phyloP scores from a whole-genome alignment of 2,329 filamentous ascomycete species.

The Erysiphe pulchra region DNA sequence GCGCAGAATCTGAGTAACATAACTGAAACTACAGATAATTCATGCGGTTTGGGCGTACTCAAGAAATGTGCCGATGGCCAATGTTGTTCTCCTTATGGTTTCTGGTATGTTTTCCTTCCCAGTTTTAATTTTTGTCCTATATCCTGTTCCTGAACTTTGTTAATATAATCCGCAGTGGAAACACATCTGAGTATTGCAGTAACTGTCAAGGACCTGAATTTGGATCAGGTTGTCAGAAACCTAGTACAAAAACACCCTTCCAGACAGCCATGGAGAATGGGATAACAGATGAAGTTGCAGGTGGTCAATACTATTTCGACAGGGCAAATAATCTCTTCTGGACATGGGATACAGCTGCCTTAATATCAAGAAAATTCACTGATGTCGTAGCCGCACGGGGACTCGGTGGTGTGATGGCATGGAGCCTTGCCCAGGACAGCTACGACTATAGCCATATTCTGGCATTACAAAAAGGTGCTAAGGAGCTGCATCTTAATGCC shows the following conservation, averaged over 20 bases:
- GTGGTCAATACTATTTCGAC: constrained; percentile 48
- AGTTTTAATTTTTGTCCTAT: background rate
- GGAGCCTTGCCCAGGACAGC: constrained; percentile 44
- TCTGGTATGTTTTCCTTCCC: background rate
- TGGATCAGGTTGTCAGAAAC: background rate
- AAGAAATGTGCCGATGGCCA: background rate
- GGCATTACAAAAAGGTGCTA: constrained; percentile 14
- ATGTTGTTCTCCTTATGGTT: background rate
- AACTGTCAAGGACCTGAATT: background rate
- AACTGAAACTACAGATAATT: background rate
- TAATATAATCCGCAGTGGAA: background rate
- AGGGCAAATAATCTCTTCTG: constrained; percentile 33
- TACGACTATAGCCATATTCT: constrained; percentile 18
- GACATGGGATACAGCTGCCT: constrained; percentile 41
- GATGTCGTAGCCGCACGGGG: constrained; percentile 27
- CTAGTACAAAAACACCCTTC: constrained; percentile 16
- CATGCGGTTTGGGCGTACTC: background rate
- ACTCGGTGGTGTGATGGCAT: constrained; percentile 49
- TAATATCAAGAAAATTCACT: constrained; percentile 35
- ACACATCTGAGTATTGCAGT: background rate
- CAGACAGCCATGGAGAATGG: constrained; percentile 26
- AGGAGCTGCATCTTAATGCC: background rate
- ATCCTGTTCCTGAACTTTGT: background rate
- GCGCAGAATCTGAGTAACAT: background rate
- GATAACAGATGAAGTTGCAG: constrained; percentile 26